Evolutionary conservation across 495 filamentous ascomycete species (phyloP).

Genomic region (Amniculicola lignicola): DNA sequence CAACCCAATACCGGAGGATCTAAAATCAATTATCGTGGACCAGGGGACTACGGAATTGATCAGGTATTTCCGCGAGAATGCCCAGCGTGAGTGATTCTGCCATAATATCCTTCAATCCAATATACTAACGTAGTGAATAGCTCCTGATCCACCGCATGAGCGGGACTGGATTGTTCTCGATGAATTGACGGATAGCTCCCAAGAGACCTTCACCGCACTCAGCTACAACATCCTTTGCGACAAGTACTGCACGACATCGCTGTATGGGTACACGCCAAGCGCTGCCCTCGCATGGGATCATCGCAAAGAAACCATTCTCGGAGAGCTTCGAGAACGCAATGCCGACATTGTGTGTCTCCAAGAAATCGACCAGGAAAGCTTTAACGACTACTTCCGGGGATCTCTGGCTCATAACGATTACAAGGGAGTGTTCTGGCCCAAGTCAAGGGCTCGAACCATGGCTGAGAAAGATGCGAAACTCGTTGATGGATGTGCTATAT

Average conservation of each 20-base stretch:
- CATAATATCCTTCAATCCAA: neutral
- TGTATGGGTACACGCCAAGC: constrained; percentile 86
- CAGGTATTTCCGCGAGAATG: constrained; percentile 72
- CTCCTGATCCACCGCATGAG: constrained; percentile 68
- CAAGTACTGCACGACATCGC: constrained; percentile 73
- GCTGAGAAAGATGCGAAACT: constrained; percentile 75
- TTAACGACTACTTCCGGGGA: constrained; percentile 81
- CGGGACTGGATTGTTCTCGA: constrained; percentile 68
- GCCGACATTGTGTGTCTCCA: constrained; percentile 91
- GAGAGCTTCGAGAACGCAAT: constrained; percentile 72
- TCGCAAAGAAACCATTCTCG: constrained; percentile 73
- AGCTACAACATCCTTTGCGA: constrained; percentile 96
- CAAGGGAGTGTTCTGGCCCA: constrained; percentile 87
- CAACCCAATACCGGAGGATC: constrained; percentile 70
- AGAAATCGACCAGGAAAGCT: constrained; percentile 85
- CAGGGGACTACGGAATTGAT: constrained; percentile 83
- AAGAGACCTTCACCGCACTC: constrained; percentile 69
- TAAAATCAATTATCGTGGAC: constrained; percentile 76
- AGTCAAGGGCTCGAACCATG: constrained; percentile 85
- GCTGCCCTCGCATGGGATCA: constrained; percentile 80
- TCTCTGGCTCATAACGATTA: constrained; percentile 79
- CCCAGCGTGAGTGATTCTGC: constrained; percentile 63
- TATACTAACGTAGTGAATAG: constrained; percentile 47
- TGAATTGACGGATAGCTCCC: constrained; percentile 48
- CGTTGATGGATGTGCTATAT: constrained; percentile 94